Evolutionary conservation across 2,329 filamentous ascomycete genomes (phyloP).

Genomic region (Neospermospora avenae): DNA sequence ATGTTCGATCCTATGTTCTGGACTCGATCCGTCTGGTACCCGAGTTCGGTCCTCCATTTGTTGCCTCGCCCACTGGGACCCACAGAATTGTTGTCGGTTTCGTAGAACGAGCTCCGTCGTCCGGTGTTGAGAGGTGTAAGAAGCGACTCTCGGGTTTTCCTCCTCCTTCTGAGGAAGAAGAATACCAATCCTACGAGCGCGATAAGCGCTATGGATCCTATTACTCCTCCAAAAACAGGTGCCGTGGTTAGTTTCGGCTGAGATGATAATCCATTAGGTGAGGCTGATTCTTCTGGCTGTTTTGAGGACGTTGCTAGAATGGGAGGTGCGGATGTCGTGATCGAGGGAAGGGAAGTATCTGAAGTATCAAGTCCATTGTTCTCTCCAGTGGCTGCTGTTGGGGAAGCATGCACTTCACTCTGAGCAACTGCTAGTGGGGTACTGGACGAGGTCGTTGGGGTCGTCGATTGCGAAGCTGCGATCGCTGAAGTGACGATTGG

Average conservation of each 20-base stretch:
- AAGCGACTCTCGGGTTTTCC: constrained; percentile 23
- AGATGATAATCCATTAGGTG: constrained; percentile 24
- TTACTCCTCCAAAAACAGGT: constrained; percentile 32
- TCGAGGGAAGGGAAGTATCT: constrained; percentile 13
- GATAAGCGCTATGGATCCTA: constrained; percentile 30
- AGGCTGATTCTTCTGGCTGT: constrained; percentile 17
- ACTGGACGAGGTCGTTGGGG: constrained; percentile 27
- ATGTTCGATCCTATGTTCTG: constrained; percentile 20
- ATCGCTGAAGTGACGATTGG: constrained; percentile 10
- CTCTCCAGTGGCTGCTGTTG: constrained; percentile 13
- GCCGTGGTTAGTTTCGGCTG: constrained; percentile 17
- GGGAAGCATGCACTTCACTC: constrained; percentile 24
- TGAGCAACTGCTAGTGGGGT: constrained; percentile 26
- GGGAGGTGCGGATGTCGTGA: constrained; percentile 18
- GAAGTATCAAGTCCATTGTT: constrained; percentile 11
- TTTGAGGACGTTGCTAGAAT: constrained; percentile 13
- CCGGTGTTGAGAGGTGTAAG: constrained; percentile 29
- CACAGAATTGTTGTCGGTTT: constrained; percentile 23
- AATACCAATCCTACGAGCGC: constrained; percentile 29
- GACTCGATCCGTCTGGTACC: constrained; percentile 18
- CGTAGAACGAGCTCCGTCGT: constrained; percentile 25
- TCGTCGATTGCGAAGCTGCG: constrained; percentile 27
- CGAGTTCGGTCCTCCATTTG: constrained; percentile 22
- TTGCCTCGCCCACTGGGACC: constrained; percentile 18
- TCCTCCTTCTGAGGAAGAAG: constrained; percentile 29